Evolutionary conservation across 805 yeast genomes (phyloP).

Genomic region (Lachancea cidri): DNA sequence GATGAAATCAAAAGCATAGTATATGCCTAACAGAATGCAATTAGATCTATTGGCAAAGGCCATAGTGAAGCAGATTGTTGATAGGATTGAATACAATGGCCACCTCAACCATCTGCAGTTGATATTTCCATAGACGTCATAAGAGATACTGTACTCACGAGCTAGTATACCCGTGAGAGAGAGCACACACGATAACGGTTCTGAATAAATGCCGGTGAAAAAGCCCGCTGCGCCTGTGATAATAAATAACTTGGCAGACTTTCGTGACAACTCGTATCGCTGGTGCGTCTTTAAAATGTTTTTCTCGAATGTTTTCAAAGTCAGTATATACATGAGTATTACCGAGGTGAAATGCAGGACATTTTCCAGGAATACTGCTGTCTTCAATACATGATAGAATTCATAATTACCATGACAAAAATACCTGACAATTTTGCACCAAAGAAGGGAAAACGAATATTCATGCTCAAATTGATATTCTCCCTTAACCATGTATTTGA

Average conservation of each 20-base stretch:
- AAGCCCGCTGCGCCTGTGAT: slow-evolving; percentile 82
- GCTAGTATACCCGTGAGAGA: slow-evolving; percentile 52
- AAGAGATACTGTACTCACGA: slow-evolving; percentile 36
- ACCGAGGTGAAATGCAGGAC: slow-evolving; percentile 46
- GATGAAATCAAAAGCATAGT: slow-evolving; percentile 55
- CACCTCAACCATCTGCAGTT: slow-evolving; percentile 12
- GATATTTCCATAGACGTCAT: slow-evolving; percentile 13
- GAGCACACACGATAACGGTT: slow-evolving; percentile 59
- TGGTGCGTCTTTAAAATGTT: slow-evolving; percentile 13
- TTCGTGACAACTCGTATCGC: slow-evolving; percentile 26
- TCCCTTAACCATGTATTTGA: slow-evolving; percentile 42
- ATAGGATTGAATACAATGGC: slow-evolving; percentile 18
- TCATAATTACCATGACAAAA: slow-evolving; percentile 18
- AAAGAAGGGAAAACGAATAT: slow-evolving; percentile 77
- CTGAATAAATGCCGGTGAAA: slow-evolving; percentile 69
- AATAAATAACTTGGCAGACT: slow-evolving; percentile 43
- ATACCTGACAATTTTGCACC: slow-evolving; percentile 51
- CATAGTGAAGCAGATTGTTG: slow-evolving; percentile 41
- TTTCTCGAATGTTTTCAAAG: slow-evolving; percentile 34
- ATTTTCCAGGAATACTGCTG: slow-evolving; percentile 49
- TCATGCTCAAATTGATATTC: slow-evolving; percentile 76
- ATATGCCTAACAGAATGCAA: slow-evolving; percentile 63
- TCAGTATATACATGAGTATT: slow-evolving; percentile 45
- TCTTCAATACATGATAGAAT: slow-evolving; percentile 41
- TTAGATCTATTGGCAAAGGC: slow-evolving; percentile 71